Percentiles rank a stretch among this genome's conserved stretches.
phyloP scores from a whole-genome alignment of 257 asterid genomes.

The Nicotiana tabacum region DNA sequence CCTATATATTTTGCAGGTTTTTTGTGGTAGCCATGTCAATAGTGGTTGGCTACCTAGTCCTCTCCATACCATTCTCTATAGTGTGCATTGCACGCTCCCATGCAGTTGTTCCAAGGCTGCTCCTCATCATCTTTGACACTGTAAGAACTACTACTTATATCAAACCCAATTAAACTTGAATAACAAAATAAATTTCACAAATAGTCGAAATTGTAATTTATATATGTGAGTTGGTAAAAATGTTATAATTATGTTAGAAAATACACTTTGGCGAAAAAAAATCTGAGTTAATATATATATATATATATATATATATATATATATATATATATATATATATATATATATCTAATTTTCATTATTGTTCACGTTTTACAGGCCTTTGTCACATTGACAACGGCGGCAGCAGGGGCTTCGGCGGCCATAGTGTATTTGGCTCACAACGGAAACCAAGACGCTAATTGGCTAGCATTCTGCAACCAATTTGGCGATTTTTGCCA shows the following conservation, averaged over 20 bases:
- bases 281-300: too few relatives aligned
- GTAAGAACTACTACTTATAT: slow-evolving; percentile 4
- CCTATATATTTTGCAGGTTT: slow-evolving; percentile 43
- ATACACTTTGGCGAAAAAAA: too few relatives aligned
- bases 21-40: slow-evolving; percentile 68
- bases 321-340: too few relatives aligned
- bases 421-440: slow-evolving; percentile 77
- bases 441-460: slow-evolving; percentile 55
- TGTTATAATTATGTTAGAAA: too few relatives aligned
- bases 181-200: too few relatives aligned
- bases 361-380: slow-evolving; percentile 24
- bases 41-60: slow-evolving; percentile 55
- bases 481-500: slow-evolving; percentile 57
- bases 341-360: neutral
- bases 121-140: slow-evolving; percentile 24
- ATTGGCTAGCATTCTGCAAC: slow-evolving; percentile 66
- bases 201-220: too few relatives aligned
- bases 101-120: slow-evolving; percentile 31
- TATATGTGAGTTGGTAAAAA: too few relatives aligned
- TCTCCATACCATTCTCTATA: slow-evolving; percentile 61
- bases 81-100: slow-evolving; percentile 44
- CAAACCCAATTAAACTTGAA: too few relatives aligned
- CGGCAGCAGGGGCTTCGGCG: slow-evolving; percentile 56
- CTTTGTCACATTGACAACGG: slow-evolving; percentile 41
- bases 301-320: too few relatives aligned